Conservation (phyloP, 176 grass and related monocot genomes). For the Puya raimondii region DNA sequence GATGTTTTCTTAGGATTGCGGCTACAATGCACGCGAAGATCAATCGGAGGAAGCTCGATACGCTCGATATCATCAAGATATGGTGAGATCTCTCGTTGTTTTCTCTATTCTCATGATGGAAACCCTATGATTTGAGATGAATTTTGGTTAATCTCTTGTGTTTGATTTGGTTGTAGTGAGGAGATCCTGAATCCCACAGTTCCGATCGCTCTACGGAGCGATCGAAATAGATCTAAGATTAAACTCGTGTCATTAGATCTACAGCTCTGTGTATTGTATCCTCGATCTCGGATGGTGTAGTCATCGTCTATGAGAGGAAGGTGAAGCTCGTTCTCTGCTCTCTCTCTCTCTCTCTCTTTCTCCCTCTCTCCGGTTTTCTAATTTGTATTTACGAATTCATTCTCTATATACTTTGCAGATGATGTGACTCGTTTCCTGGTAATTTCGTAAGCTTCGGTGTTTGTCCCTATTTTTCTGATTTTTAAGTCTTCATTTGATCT, state of each 20-base stretch:
- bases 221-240: background rate
- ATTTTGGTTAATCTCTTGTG: background rate
- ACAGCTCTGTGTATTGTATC: background rate
- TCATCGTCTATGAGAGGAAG: conserved; percentile 91
- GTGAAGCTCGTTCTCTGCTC: conserved; percentile 45
- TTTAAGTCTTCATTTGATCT: background rate
- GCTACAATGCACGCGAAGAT: conserved; percentile 79
- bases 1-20: conserved; percentile 61
- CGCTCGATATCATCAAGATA: conserved; percentile 89
- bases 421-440: conserved; percentile 75
- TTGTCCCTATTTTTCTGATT: background rate
- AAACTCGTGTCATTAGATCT: background rate
- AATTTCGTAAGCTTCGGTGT: conserved; percentile 4
- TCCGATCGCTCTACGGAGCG: conserved; percentile 78
- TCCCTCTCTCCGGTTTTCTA: background rate
- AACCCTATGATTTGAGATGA: background rate
- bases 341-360: background rate
- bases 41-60: conserved; percentile 68
- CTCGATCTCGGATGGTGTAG: conserved; percentile 59
- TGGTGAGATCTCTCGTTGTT: conserved; percentile 32
- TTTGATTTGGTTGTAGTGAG: conserved; percentile 33
- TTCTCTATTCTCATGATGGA: background rate
- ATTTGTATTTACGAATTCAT: background rate
- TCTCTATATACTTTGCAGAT: conserved; percentile 31
- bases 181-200: conserved; percentile 89